phyloP scores from a whole-genome alignment of 2,329 filamentous ascomycete genomes.

The Chrysoporthe puriensis region DNA sequence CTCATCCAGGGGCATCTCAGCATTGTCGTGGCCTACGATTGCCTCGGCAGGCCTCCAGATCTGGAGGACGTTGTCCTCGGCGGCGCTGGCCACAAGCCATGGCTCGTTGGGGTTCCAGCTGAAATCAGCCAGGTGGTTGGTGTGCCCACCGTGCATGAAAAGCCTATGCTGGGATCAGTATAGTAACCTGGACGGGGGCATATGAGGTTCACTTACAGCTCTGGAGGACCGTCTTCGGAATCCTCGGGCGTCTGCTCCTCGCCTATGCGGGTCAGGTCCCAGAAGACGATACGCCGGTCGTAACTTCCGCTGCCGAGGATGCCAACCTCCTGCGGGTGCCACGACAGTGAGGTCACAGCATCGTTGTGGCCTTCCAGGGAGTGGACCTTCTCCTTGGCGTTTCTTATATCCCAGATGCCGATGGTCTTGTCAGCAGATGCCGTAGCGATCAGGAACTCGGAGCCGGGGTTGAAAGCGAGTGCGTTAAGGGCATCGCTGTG shows the following conservation, averaged over 20 bases:
- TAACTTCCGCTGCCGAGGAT: constrained; percentile 92
- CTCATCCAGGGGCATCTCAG: constrained; percentile 76
- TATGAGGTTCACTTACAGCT: constrained; percentile 67
- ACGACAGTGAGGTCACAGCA: constrained; percentile 87
- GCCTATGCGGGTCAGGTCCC: constrained; percentile 90
- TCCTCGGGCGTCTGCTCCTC: constrained; percentile 96
- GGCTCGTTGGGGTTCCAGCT: constrained; percentile 97
- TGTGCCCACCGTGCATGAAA: constrained; percentile 99
- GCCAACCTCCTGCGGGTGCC: constrained; percentile 89
- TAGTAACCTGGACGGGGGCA: not conserved
- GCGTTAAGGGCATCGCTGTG: constrained; percentile 94
- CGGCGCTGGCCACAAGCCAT: constrained; percentile 94
- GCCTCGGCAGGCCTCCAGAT: constrained; percentile 88
- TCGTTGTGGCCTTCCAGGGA: constrained; percentile 86
- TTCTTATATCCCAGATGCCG: constrained; percentile 92
- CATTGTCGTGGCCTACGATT: constrained; percentile 74
- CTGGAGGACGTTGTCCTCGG: constrained; percentile 95
- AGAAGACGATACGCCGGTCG: constrained; percentile 92
- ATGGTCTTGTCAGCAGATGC: constrained; percentile 95
- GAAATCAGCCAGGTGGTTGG: constrained; percentile 94
- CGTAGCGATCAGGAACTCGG: constrained; percentile 88
- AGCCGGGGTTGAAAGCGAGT: constrained; percentile 90
- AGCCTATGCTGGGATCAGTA: constrained; percentile 56
- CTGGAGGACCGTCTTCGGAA: constrained; percentile 90
- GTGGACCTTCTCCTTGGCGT: constrained; percentile 87